Conservation (phyloP, 1,139 yeast genomes). For the Pichia cactophila region DNA sequence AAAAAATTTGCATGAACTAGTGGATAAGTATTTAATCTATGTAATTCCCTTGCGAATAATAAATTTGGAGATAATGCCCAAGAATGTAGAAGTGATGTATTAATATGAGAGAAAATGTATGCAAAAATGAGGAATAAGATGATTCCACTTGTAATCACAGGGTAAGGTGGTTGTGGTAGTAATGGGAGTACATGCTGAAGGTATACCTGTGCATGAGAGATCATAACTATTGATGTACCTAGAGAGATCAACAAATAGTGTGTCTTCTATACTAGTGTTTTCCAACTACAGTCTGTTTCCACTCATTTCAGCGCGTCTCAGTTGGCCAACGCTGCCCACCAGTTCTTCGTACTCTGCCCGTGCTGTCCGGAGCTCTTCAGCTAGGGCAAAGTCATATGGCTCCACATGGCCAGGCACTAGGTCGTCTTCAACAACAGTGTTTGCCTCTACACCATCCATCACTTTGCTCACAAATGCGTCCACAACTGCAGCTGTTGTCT, state of each 20-base stretch:
- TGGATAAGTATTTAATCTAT: conserved; percentile 68
- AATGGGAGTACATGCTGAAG: not conserved
- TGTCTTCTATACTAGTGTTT: too few species aligned
- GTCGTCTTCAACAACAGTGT: conserved; percentile 1
- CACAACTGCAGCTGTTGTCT: not conserved
- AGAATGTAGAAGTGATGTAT: conserved; percentile 28
- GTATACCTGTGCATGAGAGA: not conserved
- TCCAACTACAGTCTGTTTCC: too few species aligned
- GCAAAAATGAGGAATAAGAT: conserved; percentile 42
- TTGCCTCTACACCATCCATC: not conserved
- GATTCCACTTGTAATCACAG: conserved; percentile 15
- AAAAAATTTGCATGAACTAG: conserved; percentile 54
- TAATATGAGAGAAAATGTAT: conserved; percentile 29
- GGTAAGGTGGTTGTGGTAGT: conserved; percentile 6
- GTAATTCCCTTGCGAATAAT: conserved; percentile 48
- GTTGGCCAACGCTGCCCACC: not conserved
- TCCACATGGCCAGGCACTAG: conserved; percentile 26
- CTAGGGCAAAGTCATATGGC: conserved; percentile 55
- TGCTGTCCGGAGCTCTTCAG: conserved; percentile 44
- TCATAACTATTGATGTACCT: not conserved
- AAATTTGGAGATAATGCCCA: conserved; percentile 41
- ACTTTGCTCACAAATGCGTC: not conserved
- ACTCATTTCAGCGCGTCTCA: not conserved
- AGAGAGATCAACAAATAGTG: too few species aligned
- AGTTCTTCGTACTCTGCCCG: conserved; percentile 31